Percentiles rank a stretch among this genome's conserved stretches.
Conservation (phyloP, 2,329 filamentous ascomycete genomes). For the Coniochaeta hoffmannii region DNA sequence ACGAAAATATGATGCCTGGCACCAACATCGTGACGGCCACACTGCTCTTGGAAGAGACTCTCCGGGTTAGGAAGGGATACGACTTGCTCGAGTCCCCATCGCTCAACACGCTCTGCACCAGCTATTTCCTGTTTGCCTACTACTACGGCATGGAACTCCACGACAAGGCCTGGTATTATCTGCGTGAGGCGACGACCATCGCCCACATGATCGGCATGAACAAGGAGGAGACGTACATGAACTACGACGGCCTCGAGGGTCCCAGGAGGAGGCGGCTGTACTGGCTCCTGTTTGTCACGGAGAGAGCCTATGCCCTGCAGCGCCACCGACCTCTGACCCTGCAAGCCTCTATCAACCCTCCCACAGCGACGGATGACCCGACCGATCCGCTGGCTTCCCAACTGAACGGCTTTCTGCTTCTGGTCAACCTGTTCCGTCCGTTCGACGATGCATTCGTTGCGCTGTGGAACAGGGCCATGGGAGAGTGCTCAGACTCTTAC, state of each 20-base stretch:
- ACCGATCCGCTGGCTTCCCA: conserved; percentile 46
- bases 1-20: conserved; percentile 48
- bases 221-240: conserved; percentile 55
- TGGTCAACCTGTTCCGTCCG: conserved; percentile 56
- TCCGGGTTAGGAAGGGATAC: conserved; percentile 56
- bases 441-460: conserved; percentile 59
- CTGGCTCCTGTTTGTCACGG: conserved; percentile 66
- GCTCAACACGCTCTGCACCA: conserved; percentile 58
- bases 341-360: conserved; percentile 60
- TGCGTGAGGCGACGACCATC: conserved; percentile 70
- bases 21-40: conserved; percentile 57
- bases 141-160: conserved; percentile 66
- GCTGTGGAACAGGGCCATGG: conserved; percentile 59
- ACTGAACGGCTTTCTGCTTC: conserved; percentile 48
- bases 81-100: conserved; percentile 52
- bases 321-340: conserved; percentile 63
- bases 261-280: conserved; percentile 60
- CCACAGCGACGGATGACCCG: conserved; percentile 53
- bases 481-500: conserved; percentile 49
- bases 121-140: conserved; percentile 70
- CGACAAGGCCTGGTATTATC: conserved; percentile 70
- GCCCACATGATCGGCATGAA: conserved; percentile 53
- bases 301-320: conserved; percentile 66
- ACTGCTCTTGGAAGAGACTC: conserved; percentile 58
- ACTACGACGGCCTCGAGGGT: conserved; percentile 51